Conservation (phyloP, 2,329 filamentous ascomycete species). For the Phaeomoniella chlamydospora region DNA sequence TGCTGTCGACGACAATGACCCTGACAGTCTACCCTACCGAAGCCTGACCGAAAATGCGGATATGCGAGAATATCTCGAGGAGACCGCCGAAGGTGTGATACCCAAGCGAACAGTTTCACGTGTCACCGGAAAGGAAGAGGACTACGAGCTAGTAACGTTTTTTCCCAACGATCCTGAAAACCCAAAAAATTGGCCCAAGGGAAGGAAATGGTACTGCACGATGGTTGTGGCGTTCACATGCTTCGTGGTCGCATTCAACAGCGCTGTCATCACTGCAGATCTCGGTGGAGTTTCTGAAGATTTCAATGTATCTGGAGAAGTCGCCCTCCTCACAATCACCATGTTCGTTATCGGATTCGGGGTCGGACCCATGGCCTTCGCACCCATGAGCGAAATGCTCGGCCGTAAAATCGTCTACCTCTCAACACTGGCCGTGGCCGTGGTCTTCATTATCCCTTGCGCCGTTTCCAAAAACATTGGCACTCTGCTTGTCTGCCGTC, state of each 20-base stretch:
- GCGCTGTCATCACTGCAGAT: slow-evolving; percentile 66
- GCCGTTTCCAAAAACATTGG: slow-evolving; percentile 62
- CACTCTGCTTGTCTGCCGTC: slow-evolving; percentile 61
- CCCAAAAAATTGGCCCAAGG: slow-evolving; percentile 74
- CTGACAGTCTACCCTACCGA: slow-evolving; percentile 42
- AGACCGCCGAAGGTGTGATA: slow-evolving; percentile 49
- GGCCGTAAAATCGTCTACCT: slow-evolving; percentile 60
- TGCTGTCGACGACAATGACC: not conserved
- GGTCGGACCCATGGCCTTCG: slow-evolving; percentile 66
- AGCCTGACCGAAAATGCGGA: slow-evolving; percentile 46
- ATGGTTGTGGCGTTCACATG: slow-evolving; percentile 69
- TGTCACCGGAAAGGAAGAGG: slow-evolving; percentile 31
- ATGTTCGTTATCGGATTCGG: slow-evolving; percentile 75
- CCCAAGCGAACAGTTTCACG: slow-evolving; percentile 40
- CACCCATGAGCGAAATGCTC: slow-evolving; percentile 61
- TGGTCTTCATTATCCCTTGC: slow-evolving; percentile 69
- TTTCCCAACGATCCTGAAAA: slow-evolving; percentile 58
- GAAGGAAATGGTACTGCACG: slow-evolving; percentile 69
- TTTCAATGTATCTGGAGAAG: slow-evolving; percentile 58
- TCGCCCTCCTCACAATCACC: slow-evolving; percentile 56
- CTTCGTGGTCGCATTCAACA: slow-evolving; percentile 58
- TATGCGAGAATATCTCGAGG: slow-evolving; percentile 52
- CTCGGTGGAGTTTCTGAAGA: slow-evolving; percentile 47
- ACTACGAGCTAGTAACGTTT: slow-evolving; percentile 57
- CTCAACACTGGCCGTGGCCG: slow-evolving; percentile 52